These are phyloP conservation scores for Lobulomyces angularis DNA, from an alignment of 192 early-diverging fungal species.

Conservation along the genomic window DNA sequence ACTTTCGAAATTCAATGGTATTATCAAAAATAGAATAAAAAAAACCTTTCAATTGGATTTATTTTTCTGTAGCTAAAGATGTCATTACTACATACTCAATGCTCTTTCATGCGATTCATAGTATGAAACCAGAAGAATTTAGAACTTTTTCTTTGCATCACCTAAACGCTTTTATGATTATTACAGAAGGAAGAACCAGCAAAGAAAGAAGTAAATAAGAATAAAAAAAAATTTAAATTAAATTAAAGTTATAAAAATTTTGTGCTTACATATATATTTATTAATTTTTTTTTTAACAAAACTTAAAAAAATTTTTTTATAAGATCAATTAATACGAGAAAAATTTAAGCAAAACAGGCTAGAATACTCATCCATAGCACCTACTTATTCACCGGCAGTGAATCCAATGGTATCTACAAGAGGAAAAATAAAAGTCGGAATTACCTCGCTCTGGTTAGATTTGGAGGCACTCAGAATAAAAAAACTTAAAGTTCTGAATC, in stretches of 20 bases:
- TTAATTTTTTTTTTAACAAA: conserved; percentile 4
- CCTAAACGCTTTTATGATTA: conserved; percentile 51
- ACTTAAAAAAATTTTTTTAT: conserved; percentile 19
- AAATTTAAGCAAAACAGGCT: conserved; percentile 49
- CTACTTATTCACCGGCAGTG: conserved; percentile 59
- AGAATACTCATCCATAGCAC: conserved; percentile 54
- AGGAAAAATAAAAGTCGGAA: conserved; percentile 63
- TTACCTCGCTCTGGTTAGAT: conserved; percentile 54
- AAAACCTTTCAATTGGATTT: too few species aligned
- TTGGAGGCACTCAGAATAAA: conserved; percentile 52
- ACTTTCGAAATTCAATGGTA: conserved; percentile 53
- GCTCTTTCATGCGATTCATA: conserved; percentile 56
- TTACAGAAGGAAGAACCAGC: conserved; percentile 37
- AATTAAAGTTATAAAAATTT: neutral
- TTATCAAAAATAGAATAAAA: too few species aligned
- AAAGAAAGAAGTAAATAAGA: conserved; percentile 30
- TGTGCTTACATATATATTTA: neutral
- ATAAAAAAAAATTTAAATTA: too few species aligned
- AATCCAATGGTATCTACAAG: conserved; percentile 73
- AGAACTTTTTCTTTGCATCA: conserved; percentile 30
- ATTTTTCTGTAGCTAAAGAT: conserved; percentile 53
- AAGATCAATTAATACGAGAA: conserved; percentile 11
- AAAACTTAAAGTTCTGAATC: conserved; percentile 38
- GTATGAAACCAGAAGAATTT: conserved; percentile 30
- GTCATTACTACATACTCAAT: conserved; percentile 49